phyloP scores from a whole-genome alignment of 257 asterid genomes.

The Thymus mandschuricus region DNA sequence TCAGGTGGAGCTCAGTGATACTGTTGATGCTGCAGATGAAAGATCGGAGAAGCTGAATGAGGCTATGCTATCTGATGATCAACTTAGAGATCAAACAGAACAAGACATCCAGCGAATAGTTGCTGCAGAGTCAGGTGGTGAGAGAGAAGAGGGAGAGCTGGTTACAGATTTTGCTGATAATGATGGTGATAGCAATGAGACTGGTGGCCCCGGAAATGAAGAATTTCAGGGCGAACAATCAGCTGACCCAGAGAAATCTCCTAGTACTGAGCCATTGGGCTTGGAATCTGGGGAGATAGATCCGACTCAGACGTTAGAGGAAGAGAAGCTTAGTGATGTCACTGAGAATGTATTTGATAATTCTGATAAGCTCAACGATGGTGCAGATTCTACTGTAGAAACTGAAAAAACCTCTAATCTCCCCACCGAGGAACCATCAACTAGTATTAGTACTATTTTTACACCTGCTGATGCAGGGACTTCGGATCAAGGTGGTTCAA shows the following conservation, averaged over 20 bases:
- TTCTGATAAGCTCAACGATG: conserved; percentile 44
- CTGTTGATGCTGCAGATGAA: conserved; percentile 50
- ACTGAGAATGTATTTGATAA: conserved; percentile 43
- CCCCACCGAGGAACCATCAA: conserved; percentile 43
- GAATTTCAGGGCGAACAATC: conserved; percentile 51
- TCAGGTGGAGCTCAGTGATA: conserved; percentile 54
- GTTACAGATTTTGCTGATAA: conserved; percentile 52
- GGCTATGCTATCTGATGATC: conserved; percentile 49
- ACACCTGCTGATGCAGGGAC: conserved; percentile 46
- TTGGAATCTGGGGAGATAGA: conserved; percentile 67
- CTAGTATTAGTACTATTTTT: conserved; percentile 38
- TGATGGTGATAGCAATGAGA: conserved; percentile 55
- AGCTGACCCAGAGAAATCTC: conserved; percentile 43
- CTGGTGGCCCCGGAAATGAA: conserved; percentile 44
- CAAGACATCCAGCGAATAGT: conserved; percentile 60
- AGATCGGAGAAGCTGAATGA: conserved; percentile 47
- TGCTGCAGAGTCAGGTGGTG: conserved; percentile 56
- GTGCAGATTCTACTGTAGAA: conserved; percentile 47
- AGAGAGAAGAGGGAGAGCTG: conserved; percentile 86
- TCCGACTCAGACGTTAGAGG: conserved; percentile 48
- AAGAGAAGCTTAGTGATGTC: conserved; percentile 49
- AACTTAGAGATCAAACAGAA: conserved; percentile 53
- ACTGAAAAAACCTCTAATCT: conserved; percentile 35
- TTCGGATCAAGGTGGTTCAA: conserved; percentile 51
- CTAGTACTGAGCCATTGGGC: conserved; percentile 42